phyloP scores from a whole-genome alignment of 1,284 basidiomycete species.

The Veloboletus limbatus region DNA sequence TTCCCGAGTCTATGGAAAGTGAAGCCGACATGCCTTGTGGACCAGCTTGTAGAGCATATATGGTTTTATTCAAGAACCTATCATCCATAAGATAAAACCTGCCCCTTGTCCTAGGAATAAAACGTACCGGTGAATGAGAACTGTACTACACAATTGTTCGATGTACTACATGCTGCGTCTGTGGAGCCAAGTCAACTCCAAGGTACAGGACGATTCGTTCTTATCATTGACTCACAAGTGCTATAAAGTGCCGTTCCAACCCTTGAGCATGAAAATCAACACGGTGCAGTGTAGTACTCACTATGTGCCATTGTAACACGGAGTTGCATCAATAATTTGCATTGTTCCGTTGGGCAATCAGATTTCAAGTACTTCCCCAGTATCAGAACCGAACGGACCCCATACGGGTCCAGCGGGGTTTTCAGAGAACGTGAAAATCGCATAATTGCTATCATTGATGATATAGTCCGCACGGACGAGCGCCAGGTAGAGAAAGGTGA shows the following conservation, averaged over 20 bases:
- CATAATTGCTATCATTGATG: conserved; percentile 27
- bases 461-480: conserved; percentile 21
- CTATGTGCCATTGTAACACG: conserved; percentile 26
- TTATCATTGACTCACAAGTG: conserved; percentile 21
- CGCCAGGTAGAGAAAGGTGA: neutral
- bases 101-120: neutral
- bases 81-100: neutral
- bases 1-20: conserved; percentile 23
- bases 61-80: conserved; percentile 30
- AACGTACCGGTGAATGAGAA: conserved; percentile 26
- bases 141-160: conserved; percentile 24
- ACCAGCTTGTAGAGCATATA: conserved; percentile 32
- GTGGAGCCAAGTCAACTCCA: conserved; percentile 1
- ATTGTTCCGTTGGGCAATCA: conserved; percentile 27
- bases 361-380: conserved; percentile 18
- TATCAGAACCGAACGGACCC: conserved; percentile 28
- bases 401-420: conserved; percentile 28
- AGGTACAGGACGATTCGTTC: neutral
- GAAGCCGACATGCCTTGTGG: conserved; percentile 28
- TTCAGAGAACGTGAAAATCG: conserved; percentile 25
- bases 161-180: conserved; percentile 26
- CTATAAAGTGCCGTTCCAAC: conserved; percentile 7
- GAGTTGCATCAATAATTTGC: conserved; percentile 19
- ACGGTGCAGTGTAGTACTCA: conserved; percentile 13
- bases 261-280: conserved; percentile 6